Conservation (phyloP, 148 eudicot species). For the Camellia sinensis region DNA sequence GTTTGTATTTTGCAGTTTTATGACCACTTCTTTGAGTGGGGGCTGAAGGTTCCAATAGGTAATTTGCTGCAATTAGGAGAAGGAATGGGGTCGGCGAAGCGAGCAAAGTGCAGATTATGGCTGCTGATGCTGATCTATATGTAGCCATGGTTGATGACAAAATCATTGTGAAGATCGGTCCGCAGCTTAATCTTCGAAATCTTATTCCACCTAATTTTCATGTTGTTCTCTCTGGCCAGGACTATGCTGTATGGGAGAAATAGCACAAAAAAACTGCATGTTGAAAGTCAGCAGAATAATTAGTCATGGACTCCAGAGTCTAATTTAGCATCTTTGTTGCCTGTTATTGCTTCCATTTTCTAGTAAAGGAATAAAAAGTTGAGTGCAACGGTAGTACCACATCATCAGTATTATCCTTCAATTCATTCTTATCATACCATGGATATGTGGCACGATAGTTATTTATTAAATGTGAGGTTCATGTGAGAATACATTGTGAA, state of each 20-base stretch:
- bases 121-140: slow-evolving; percentile 55
- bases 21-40: slow-evolving; percentile 67
- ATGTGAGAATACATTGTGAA: too few species aligned
- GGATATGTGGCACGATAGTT: too few species aligned
- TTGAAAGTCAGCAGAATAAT: background rate
- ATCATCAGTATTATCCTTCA: too few species aligned
- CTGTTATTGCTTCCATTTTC: too few species aligned
- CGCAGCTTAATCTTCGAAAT: slow-evolving; percentile 44
- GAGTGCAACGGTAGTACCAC: too few species aligned
- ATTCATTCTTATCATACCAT: too few species aligned
- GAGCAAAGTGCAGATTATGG: slow-evolving; percentile 51
- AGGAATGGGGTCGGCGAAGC: slow-evolving; percentile 45
- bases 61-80: slow-evolving; percentile 30
- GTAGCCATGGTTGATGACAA: slow-evolving; percentile 53
- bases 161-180: slow-evolving; percentile 47
- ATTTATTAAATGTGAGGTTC: too few species aligned
- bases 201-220: slow-evolving; percentile 45
- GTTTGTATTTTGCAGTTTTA: slow-evolving; percentile 42
- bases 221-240: slow-evolving; percentile 40
- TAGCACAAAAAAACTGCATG: background rate
- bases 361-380: too few species aligned
- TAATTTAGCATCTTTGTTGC: too few species aligned
- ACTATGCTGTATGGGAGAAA: slow-evolving; percentile 58
- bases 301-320: too few species aligned
- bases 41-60: slow-evolving; percentile 52